Percentiles rank a stretch among this genome's conserved stretches.
Conservation (phyloP, 139 green algal genomes). For the Chlorella sp. region DNA sequence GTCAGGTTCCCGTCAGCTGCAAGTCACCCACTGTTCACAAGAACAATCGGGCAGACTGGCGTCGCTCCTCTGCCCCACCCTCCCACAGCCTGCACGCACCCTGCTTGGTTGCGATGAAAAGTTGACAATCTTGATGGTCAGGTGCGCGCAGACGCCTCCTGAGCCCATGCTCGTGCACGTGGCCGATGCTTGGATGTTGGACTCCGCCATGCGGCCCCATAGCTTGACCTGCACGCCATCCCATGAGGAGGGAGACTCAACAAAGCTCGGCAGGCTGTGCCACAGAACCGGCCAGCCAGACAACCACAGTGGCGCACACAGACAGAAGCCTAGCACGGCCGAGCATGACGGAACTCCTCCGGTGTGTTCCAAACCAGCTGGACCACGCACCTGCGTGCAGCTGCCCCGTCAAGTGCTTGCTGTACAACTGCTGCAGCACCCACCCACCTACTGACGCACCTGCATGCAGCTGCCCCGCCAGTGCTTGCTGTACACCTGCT, state of each 20-base stretch:
- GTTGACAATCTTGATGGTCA: conserved; percentile 44
- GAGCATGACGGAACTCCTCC: no score
- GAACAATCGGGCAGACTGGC: background rate
- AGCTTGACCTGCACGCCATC: no score
- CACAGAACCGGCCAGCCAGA: no score
- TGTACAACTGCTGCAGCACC: background rate
- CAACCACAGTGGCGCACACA: no score
- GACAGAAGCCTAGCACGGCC: no score
- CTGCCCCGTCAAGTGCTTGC: background rate
- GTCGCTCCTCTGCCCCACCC: background rate
- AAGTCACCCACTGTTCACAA: background rate
- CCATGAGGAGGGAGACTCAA: no score
- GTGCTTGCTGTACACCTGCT: conserved; percentile 39
- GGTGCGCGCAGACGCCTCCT: conserved; percentile 23
- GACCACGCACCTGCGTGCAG: no score
- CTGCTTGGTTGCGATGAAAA: conserved; percentile 4
- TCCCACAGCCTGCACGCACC: background rate
- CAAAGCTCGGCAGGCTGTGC: no score
- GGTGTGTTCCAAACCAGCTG: no score
- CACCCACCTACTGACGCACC: background rate
- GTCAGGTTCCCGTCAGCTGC: no score
- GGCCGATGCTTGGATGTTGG: background rate
- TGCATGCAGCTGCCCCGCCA: conserved; percentile 27
- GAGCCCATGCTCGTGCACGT: background rate
- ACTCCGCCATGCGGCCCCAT: background rate